These are phyloP conservation scores for Hippophae tibetana DNA, from an alignment of 306 rosid species.

Conservation along the genomic window DNA sequence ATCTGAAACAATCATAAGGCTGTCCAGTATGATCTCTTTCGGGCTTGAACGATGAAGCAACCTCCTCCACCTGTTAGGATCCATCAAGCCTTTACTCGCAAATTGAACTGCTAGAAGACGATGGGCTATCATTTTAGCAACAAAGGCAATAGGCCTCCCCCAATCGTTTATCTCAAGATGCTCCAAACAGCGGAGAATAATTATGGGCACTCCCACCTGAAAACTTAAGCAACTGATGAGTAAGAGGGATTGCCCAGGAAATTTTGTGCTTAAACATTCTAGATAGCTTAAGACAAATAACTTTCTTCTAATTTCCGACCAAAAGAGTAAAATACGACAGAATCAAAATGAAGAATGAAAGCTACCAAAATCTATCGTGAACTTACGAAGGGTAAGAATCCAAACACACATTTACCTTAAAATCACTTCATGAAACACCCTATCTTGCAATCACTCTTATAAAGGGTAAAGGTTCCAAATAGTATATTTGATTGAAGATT, in stretches of 20 bases:
- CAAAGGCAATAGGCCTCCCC: slow-evolving; percentile 84
- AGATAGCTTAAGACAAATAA: too few relatives aligned
- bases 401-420: too few relatives aligned
- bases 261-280: too few relatives aligned
- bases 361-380: too few relatives aligned
- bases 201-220: slow-evolving; percentile 79
- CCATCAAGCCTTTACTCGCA: slow-evolving; percentile 72
- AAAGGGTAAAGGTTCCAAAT: too few relatives aligned
- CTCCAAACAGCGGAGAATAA: slow-evolving; percentile 63
- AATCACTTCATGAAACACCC: too few relatives aligned
- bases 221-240: slow-evolving; percentile 21
- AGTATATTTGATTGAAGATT: too few relatives aligned
- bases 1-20: slow-evolving; percentile 88
- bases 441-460: too few relatives aligned
- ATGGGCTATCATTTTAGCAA: slow-evolving; percentile 77
- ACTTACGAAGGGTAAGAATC: too few relatives aligned
- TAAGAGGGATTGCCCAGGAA: slow-evolving; percentile 12
- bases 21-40: slow-evolving; percentile 68
- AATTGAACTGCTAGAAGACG: slow-evolving; percentile 79
- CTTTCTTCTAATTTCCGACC: too few relatives aligned
- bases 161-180: slow-evolving; percentile 55
- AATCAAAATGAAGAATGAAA: too few relatives aligned
- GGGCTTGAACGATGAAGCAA: slow-evolving; percentile 51
- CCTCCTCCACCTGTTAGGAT: slow-evolving; percentile 65
- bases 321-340: too few relatives aligned